Evolutionary conservation across 805 yeast genomes (phyloP), one percentile per base, ranked within the genome.

Genomic region (Candida insectorum): DNA sequence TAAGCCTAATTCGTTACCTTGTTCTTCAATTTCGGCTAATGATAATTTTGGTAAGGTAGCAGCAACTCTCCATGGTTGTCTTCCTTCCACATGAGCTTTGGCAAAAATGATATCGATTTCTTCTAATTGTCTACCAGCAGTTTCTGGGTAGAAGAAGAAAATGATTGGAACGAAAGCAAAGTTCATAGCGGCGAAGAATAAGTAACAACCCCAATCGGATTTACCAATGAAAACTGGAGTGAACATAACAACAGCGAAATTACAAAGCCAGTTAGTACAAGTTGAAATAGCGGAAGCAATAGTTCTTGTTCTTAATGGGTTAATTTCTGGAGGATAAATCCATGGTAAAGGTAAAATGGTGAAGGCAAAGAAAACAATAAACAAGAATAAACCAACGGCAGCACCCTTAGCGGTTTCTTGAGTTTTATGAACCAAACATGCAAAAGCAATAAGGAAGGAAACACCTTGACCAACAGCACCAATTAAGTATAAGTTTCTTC

Each of bases 31-130:
- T 56, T 80, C 79, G 37, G 63, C 60, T 41, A 56, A 56, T n/a
- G 73, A 52, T 39, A 82, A 65, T 54, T 71, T 73, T 24, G 86
- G 86, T 69, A 81, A 48, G 35, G 69, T 61, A 24, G 70, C 65
- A 31, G 88, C 88, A 30, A 82, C 81, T 54, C 75, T 67, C 72
- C 69, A 81, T 21, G 81, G 75, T 41, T 68, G 71, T 44, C 69
- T 70, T 31, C 70, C 69, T 40, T 82, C 88, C 28, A 59, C 68
- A 44, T 70, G 58, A 6, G 83, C 73, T 60, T 74, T 76, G 49
- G 85, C 84, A 43, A 66, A 77, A 36, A 82, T 78, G 51, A 79
- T 78, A 53, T 68, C 71, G 36, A 63, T 60, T 49, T 68, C 74
- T 56, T 65, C 70, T 57, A 65, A 65, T 22, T 61, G 46, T 52